phyloP scores from a whole-genome alignment of 495 filamentous ascomycete genomes.

The Astrocystis sublimbata region DNA sequence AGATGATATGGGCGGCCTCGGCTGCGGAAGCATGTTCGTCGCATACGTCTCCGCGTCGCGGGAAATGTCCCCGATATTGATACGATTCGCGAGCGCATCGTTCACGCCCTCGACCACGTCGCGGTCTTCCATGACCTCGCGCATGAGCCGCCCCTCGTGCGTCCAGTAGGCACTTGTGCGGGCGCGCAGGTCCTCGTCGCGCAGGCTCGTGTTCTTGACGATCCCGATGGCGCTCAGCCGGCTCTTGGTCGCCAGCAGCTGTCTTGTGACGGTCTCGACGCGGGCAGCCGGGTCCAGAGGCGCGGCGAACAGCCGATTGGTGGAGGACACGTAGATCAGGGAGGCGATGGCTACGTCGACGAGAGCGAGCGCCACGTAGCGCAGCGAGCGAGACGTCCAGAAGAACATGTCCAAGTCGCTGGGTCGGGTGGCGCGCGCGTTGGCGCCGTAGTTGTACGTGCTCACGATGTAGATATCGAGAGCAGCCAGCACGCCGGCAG shows the following conservation, averaged over 20 bases:
- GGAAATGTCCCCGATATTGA: constrained; percentile 50
- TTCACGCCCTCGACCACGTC: constrained; percentile 60
- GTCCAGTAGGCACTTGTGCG: constrained; percentile 52
- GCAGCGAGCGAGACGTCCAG: constrained; percentile 62
- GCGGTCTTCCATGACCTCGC: constrained; percentile 60
- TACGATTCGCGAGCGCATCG: constrained; percentile 53
- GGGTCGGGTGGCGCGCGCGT: constrained; percentile 57
- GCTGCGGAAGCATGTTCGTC: constrained; percentile 43
- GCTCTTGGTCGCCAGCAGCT: constrained; percentile 41
- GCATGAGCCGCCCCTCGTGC: constrained; percentile 54
- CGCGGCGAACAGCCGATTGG: constrained; percentile 62
- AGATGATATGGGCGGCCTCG: constrained; percentile 7
- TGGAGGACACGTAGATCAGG: constrained; percentile 71
- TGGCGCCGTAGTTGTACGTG: constrained; percentile 62
- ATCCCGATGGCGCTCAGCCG: constrained; percentile 54
- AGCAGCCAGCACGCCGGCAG: constrained; percentile 57
- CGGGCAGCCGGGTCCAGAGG: constrained; percentile 49
- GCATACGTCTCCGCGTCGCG: constrained; percentile 59
- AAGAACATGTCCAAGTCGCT: constrained; percentile 66
- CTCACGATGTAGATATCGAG: constrained; percentile 62
- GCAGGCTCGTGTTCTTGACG: constrained; percentile 54
- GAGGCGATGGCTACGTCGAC: constrained; percentile 62
- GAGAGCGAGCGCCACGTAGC: constrained; percentile 58
- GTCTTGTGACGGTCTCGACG: constrained; percentile 44
- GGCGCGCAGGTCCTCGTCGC: constrained; percentile 53